A percentile compares a stretch with the other conserved stretches of the same genome.
Conservation (phyloP, 768 basidiomycete species). For the Phlegmacium glaucopus region DNA sequence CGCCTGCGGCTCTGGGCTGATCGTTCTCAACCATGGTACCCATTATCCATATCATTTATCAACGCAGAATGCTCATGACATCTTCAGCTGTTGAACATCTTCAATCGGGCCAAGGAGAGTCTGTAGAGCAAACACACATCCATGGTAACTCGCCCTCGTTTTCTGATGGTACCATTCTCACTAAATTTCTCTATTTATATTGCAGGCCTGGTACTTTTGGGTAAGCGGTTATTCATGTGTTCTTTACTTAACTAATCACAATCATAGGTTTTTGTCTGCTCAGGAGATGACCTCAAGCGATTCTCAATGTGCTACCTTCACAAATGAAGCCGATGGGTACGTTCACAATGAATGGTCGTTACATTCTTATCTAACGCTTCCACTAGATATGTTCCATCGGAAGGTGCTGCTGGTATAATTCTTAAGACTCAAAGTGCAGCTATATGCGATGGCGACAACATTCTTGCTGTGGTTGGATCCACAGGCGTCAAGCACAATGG, state of each 20-base stretch:
- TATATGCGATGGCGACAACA: conserved; percentile 29
- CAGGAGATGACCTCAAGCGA: conserved; percentile 32
- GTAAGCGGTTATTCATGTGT: neutral
- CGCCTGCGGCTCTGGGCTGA: conserved; percentile 31
- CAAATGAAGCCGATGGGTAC: conserved; percentile 33
- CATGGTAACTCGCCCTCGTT: conserved; percentile 18
- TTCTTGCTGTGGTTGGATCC: conserved; percentile 27
- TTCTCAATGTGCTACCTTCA: conserved; percentile 31
- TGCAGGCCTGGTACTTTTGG: conserved; percentile 29
- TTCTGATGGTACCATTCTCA: neutral
- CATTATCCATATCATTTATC: neutral
- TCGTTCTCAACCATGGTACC: conserved; percentile 31
- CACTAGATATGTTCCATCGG: conserved; percentile 31
- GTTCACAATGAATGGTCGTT: neutral
- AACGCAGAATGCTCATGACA: neutral
- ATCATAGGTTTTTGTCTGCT: conserved; percentile 25
- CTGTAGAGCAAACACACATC: conserved; percentile 30
- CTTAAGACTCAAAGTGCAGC: conserved; percentile 32
- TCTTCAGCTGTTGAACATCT: conserved; percentile 28
- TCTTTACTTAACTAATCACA: neutral
- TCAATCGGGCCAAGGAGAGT: conserved; percentile 29
- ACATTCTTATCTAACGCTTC: neutral
- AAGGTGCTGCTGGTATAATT: conserved; percentile 32
- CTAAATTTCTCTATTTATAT: neutral
- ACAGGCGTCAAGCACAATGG: conserved; percentile 32